A percentile compares a stretch with the other conserved stretches of the same genome.
These are phyloP conservation scores for Lentinula detonsa DNA, from an alignment of 768 basidiomycete species.

Conservation along the genomic window DNA sequence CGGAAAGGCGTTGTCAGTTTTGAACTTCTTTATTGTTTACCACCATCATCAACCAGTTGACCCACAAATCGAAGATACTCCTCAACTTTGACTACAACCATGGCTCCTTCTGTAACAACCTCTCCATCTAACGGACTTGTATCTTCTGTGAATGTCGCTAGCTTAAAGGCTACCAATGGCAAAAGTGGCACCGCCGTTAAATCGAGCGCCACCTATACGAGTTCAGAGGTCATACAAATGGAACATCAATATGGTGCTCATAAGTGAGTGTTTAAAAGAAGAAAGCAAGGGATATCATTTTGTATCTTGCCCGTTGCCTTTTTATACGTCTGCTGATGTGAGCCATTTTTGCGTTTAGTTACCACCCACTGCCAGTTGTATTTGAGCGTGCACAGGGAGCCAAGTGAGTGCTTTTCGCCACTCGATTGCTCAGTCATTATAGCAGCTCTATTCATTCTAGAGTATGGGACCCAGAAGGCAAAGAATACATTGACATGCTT, in stretches of 20 bases:
- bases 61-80: neutral
- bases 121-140: neutral
- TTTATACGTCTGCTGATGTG: constrained; percentile 23
- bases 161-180: neutral
- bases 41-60: neutral
- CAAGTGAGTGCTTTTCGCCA: constrained; percentile 50
- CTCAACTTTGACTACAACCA: neutral
- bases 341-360: constrained; percentile 59
- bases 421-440: neutral
- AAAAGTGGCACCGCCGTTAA: neutral
- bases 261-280: constrained; percentile 56
- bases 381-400: constrained; percentile 89
- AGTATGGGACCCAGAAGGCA: constrained; percentile 94
- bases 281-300: constrained; percentile 9
- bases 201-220: constrained; percentile 16
- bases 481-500: constrained; percentile 96
- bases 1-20: neutral
- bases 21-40: neutral
- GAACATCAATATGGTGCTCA: constrained; percentile 84
- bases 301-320: constrained; percentile 17
- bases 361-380: constrained; percentile 92
- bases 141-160: neutral
- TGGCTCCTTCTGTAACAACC: neutral
- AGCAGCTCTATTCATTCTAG: constrained; percentile 17
- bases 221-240: constrained; percentile 71